Conservation (phyloP, 139 green algal species). For the Mesotaenium endlicherianum region DNA sequence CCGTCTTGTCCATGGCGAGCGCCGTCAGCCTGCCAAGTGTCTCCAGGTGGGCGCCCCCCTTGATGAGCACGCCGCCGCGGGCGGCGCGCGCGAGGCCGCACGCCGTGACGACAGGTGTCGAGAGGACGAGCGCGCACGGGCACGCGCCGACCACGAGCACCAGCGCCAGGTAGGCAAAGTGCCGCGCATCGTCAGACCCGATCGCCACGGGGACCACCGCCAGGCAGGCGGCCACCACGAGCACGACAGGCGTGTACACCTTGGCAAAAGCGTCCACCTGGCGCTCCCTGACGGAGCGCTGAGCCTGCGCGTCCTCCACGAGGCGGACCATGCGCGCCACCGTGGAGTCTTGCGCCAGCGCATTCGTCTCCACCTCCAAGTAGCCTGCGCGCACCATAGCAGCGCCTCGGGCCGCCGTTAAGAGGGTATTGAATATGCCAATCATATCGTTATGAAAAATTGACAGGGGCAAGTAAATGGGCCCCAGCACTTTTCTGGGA, state of each 20-base stretch:
- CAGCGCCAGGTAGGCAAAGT: slow-evolving; percentile 72
- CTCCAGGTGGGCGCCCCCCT: slow-evolving; percentile 74
- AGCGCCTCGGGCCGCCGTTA: no score
- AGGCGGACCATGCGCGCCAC: slow-evolving; percentile 67
- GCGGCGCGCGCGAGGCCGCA: slow-evolving; percentile 59
- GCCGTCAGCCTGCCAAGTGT: slow-evolving; percentile 57
- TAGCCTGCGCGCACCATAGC: neutral
- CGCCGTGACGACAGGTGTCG: slow-evolving; percentile 70
- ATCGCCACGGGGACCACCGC: slow-evolving; percentile 57
- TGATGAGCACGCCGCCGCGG: slow-evolving; percentile 71
- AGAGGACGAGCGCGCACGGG: slow-evolving; percentile 83
- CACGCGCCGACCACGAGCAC: slow-evolving; percentile 78
- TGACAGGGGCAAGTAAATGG: no score
- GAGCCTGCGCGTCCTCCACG: slow-evolving; percentile 64
- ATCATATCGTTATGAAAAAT: no score
- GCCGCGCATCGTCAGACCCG: neutral
- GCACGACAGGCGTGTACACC: slow-evolving; percentile 72
- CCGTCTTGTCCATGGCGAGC: slow-evolving; percentile 78
- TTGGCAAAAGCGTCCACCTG: slow-evolving; percentile 65
- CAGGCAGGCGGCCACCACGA: slow-evolving; percentile 63
- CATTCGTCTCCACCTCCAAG: slow-evolving; percentile 61
- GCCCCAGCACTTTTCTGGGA: neutral
- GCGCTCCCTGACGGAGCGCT: slow-evolving; percentile 59
- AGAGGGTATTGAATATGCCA: no score
- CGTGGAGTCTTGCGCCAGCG: slow-evolving; percentile 62